These are phyloP conservation scores for Fusarium sp. DNA, from an alignment of 2,329 filamentous ascomycete species.

Conservation along the genomic window DNA sequence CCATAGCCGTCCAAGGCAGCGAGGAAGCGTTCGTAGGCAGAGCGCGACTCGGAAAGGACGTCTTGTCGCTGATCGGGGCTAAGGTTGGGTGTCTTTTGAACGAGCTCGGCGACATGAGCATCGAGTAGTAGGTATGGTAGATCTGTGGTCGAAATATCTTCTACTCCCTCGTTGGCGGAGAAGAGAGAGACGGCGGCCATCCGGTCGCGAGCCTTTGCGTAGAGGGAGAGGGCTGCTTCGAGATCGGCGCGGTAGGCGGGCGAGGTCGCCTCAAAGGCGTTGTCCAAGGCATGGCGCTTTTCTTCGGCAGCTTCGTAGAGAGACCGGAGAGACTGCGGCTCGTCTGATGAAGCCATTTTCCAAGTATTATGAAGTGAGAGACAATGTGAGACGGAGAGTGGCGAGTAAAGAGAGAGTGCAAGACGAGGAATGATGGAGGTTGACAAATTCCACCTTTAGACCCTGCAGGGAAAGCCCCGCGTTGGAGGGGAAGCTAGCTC, in stretches of 20 bases:
- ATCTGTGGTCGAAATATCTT: constrained; percentile 88
- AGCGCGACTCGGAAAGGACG: constrained; percentile 72
- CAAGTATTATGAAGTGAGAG: not conserved
- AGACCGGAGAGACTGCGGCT: constrained; percentile 63
- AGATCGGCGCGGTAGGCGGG: constrained; percentile 76
- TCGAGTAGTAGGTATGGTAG: constrained; percentile 86
- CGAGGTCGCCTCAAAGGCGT: constrained; percentile 73
- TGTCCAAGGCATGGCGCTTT: constrained; percentile 69
- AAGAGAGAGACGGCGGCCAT: constrained; percentile 82
- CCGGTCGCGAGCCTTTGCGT: constrained; percentile 78
- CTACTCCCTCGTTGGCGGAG: constrained; percentile 88
- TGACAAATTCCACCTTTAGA: constrained; percentile 37
- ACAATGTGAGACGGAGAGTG: not conserved
- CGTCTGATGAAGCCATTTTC: constrained; percentile 52
- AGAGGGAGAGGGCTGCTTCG: constrained; percentile 73
- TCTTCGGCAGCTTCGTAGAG: constrained; percentile 64
- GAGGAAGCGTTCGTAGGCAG: constrained; percentile 83
- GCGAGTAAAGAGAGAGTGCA: not conserved
- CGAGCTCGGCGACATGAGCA: constrained; percentile 83
- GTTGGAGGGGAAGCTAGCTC: constrained; percentile 19
- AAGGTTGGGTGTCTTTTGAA: constrained; percentile 72
- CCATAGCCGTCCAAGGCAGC: constrained; percentile 82
- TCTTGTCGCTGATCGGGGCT: constrained; percentile 68
- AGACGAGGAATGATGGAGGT: constrained; percentile 9
- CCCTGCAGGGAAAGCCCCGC: constrained; percentile 29